Percentiles rank a stretch among this genome's conserved stretches.
Conservation (phyloP, 495 filamentous ascomycete genomes). For the Talaromyces ruber region DNA sequence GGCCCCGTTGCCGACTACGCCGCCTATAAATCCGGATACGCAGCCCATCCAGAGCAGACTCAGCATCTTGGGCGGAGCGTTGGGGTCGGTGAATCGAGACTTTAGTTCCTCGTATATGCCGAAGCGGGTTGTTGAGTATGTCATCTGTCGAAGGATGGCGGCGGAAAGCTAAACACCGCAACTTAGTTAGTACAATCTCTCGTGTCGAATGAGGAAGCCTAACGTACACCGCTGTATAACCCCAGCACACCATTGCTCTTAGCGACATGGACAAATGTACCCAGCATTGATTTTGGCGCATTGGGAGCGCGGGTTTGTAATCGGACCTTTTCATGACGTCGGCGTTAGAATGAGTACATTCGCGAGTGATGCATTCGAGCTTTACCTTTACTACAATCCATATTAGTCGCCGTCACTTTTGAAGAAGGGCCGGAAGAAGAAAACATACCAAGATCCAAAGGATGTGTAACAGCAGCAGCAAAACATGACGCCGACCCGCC, state of each 20-base stretch:
- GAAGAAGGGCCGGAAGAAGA: conserved; percentile 6
- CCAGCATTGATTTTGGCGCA: conserved; percentile 64
- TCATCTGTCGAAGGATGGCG: conserved; percentile 81
- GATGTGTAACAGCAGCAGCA: conserved; percentile 84
- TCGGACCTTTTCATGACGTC: conserved; percentile 54
- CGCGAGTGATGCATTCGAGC: not conserved
- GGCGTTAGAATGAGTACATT: not conserved
- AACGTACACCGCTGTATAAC: conserved; percentile 68
- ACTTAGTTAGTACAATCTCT: not conserved
- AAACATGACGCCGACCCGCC: conserved; percentile 86
- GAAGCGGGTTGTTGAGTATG: conserved; percentile 89
- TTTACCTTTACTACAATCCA: not conserved
- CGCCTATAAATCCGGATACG: conserved; percentile 79
- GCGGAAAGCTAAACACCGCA: conserved; percentile 60
- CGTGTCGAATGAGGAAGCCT: not conserved
- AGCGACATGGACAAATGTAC: conserved; percentile 71
- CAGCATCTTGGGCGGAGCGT: conserved; percentile 47
- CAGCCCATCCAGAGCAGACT: conserved; percentile 73
- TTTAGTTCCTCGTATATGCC: conserved; percentile 94
- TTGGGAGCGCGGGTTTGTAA: conserved; percentile 70
- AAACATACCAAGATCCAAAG: conserved; percentile 61
- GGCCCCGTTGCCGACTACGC: conserved; percentile 84
- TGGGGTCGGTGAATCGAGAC: conserved; percentile 45
- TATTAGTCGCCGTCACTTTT: not conserved
- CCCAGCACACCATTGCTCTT: conserved; percentile 59